These are phyloP conservation scores for Pseudisothecium myosuroides DNA, from an alignment of 225 moss, liverwort and hornwort genomes.

Conservation along the genomic window DNA sequence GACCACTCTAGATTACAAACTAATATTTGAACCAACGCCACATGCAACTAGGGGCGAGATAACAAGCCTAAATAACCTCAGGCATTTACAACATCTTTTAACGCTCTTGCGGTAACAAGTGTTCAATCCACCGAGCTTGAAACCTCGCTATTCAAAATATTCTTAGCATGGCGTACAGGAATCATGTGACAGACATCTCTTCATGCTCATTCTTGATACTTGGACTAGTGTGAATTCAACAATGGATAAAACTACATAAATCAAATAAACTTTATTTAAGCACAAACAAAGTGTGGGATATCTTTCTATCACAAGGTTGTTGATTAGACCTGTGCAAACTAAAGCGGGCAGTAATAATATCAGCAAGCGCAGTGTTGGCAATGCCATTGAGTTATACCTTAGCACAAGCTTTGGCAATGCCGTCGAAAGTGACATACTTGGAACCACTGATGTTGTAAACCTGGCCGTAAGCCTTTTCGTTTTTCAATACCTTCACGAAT, in stretches of 20 bases:
- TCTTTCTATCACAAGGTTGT: neutral
- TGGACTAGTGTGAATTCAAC: neutral
- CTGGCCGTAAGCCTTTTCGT: slow-evolving; percentile 73
- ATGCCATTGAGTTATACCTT: slow-evolving; percentile 31
- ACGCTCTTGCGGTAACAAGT: too few relatives aligned
- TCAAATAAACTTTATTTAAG: neutral
- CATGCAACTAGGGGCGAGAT: neutral
- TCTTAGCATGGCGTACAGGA: neutral
- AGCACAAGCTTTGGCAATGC: slow-evolving; percentile 91
- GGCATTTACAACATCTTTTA: neutral
- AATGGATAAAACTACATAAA: neutral
- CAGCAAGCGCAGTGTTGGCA: neutral
- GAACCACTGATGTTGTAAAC: slow-evolving; percentile 93
- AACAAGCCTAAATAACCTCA: neutral
- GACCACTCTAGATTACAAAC: neutral
- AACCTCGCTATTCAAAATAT: neutral
- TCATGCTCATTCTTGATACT: neutral
- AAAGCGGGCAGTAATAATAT: neutral
- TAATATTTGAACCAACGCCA: neutral
- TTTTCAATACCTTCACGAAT: slow-evolving; percentile 59
- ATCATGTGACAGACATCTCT: neutral
- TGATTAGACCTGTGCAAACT: neutral
- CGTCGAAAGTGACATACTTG: slow-evolving; percentile 97
- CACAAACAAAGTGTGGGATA: neutral
- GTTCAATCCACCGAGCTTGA: neutral